phyloP scores from a whole-genome alignment of 2,329 filamentous ascomycete genomes.

The Penicillium sclerotiorum region DNA sequence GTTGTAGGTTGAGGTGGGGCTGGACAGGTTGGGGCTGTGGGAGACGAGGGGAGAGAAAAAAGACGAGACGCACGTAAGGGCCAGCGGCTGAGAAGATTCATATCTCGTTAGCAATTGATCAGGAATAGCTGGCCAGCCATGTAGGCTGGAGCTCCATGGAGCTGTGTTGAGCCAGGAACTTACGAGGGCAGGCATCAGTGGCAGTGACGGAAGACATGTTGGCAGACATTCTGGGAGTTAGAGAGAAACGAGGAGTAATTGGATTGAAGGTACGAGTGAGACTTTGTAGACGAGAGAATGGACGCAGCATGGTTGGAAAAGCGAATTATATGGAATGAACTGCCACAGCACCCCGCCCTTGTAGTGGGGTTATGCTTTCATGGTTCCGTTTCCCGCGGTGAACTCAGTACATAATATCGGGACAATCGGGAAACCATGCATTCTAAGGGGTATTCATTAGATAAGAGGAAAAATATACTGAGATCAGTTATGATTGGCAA shows the following conservation, averaged over 20 bases:
- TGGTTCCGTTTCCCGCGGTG: slow-evolving; percentile 15
- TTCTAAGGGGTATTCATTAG: background rate
- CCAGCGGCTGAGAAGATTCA: slow-evolving; percentile 37
- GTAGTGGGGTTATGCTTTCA: slow-evolving; percentile 10
- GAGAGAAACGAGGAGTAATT: slow-evolving; percentile 14
- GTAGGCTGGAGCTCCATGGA: background rate
- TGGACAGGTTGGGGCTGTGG: no score
- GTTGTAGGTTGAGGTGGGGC: background rate
- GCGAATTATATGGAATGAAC: slow-evolving; percentile 11
- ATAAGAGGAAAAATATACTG: background rate
- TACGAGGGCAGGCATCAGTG: slow-evolving; percentile 51
- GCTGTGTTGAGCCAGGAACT: slow-evolving; percentile 30
- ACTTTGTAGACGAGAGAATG: slow-evolving; percentile 26
- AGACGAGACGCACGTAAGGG: slow-evolving; percentile 43
- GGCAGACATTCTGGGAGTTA: slow-evolving; percentile 36
- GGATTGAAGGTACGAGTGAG: slow-evolving; percentile 17
- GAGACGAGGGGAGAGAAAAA: no score
- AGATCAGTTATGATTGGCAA: background rate
- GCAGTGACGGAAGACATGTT: slow-evolving; percentile 43
- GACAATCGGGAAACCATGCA: background rate
- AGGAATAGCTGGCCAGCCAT: no score
- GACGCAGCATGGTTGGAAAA: slow-evolving; percentile 27
- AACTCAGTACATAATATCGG: background rate
- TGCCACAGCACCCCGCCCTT: slow-evolving; percentile 17
- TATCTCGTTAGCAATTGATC: slow-evolving; percentile 17